Base-by-base conservation (phyloP, 2,329 filamentous ascomycete genomes). In the Hortaea werneckii region DNA sequence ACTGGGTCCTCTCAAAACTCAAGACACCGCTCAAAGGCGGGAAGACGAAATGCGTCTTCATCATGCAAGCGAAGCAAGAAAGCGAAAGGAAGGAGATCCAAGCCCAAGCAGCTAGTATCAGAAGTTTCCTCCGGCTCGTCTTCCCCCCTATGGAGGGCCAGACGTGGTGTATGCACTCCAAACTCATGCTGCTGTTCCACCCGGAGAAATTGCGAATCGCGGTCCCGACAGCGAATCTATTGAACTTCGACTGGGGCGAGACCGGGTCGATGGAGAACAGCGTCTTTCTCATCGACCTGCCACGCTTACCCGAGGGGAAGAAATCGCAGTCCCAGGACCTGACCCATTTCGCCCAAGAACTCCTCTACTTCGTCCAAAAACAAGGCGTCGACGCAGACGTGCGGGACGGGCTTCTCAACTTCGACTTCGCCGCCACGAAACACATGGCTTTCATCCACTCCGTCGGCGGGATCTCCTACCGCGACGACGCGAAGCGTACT, bases 201-300 rank as follows among this genome's bases (percentile, higher is more conserved):
- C 68, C 76, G 0, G 67, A 68, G 1, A 81, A 88, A 61, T 66
- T 95, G 11, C 79, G 92, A 5, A 74, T 98, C 39, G 90, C 84
- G 1, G 72, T 96, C 1, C 88, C 92, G 0, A 90, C 83, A 3
- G 92, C 88, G 1, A 98, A 98, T 57, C 70, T 95, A 41, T 81
- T 85, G 9, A 74, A 79, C 6, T 87, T 85, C 57, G 90, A 98
- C 61, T 96, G 92, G 89, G 90, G 89, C 7, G 87, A 94, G 62
- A 76, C 74, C 1, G 86, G 86, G 1, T 67, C 81, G 2, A 85
- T 95, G 80, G 89, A 95, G 65, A 95, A 95, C 44, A 83, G 82
- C 56, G 79, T 89, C 6, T 96, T 95, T 61, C 61, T 96, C n/a
- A 89, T 98, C 53, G 92, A 98, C 61, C 76, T 96, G 6, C 90